phyloP scores from a whole-genome alignment of 1,284 basidiomycete species.

The Irpex lacteus region DNA sequence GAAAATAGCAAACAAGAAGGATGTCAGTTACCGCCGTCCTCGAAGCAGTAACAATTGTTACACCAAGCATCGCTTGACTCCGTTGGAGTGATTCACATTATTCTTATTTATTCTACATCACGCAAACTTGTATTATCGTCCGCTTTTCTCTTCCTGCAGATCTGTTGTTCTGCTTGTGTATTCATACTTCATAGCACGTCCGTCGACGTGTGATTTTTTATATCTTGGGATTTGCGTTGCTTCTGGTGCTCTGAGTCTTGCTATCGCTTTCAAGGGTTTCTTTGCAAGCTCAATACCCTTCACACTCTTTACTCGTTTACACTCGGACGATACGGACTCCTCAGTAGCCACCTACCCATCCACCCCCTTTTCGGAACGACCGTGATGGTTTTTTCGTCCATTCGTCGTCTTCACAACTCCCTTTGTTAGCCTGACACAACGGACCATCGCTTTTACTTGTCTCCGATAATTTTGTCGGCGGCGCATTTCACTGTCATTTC shows the following conservation, averaged over 20 bases:
- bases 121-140: not conserved
- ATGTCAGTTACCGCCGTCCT: not conserved
- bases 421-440: slow-evolving; percentile 3
- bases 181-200: not conserved
- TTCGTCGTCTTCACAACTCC: slow-evolving; percentile 7
- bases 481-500: slow-evolving; percentile 12
- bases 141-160: not conserved
- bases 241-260: not conserved
- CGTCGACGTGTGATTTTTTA: not conserved
- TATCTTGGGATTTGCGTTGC: not conserved
- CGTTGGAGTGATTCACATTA: not conserved
- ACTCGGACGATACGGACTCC: slow-evolving; percentile 1
- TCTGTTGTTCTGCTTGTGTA: not conserved
- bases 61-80: not conserved
- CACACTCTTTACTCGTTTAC: not conserved
- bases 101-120: not conserved
- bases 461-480: not conserved
- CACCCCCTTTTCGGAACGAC: not conserved
- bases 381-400: slow-evolving; percentile 8
- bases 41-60: not conserved
- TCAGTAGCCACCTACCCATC: not conserved
- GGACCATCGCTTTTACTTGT: not conserved
- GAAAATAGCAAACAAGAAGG: not conserved
- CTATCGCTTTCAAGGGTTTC: not conserved
- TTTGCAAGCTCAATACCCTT: not conserved